A percentile compares a stretch with the other conserved stretches of the same genome.
phyloP scores from a whole-genome alignment of 495 filamentous ascomycete species.

The Lasiosphaeria miniovina region DNA sequence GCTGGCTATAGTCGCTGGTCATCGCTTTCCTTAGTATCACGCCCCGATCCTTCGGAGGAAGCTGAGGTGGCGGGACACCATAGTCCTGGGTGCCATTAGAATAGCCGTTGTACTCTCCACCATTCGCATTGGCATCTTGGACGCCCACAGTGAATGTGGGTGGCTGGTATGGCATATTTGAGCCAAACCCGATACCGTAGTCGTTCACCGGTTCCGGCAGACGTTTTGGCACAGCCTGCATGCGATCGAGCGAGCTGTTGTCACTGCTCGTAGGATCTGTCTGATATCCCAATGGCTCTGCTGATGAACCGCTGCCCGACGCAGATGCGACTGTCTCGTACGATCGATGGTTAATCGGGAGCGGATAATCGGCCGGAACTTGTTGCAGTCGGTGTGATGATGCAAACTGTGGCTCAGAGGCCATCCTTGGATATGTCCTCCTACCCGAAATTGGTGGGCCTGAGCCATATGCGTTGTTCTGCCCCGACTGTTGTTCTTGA shows the following conservation, averaged over 20 bases:
- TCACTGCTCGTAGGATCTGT: slow-evolving; percentile 84
- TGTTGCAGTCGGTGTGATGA: slow-evolving; percentile 21
- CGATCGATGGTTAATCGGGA: slow-evolving; percentile 69
- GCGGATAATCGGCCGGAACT: slow-evolving; percentile 57
- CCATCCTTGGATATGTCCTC: slow-evolving; percentile 46
- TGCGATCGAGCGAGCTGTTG: slow-evolving; percentile 82
- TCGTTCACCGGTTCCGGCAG: slow-evolving; percentile 42
- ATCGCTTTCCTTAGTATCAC: slow-evolving; percentile 35
- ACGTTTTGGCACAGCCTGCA: slow-evolving; percentile 55
- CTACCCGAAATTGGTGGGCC: slow-evolving; percentile 35
- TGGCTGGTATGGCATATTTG: slow-evolving; percentile 33
- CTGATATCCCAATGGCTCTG: slow-evolving; percentile 71
- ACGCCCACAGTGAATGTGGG: slow-evolving; percentile 33
- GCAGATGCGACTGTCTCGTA: slow-evolving; percentile 78
- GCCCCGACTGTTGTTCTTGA: slow-evolving; percentile 35
- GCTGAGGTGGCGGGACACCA: slow-evolving; percentile 26
- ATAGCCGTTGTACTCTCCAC: slow-evolving; percentile 10
- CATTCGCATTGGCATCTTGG: slow-evolving; percentile 10
- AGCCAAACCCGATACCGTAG: slow-evolving; percentile 46
- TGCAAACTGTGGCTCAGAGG: slow-evolving; percentile 40
- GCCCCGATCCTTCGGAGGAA: slow-evolving; percentile 39
- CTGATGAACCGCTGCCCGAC: slow-evolving; percentile 66
- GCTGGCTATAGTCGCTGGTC: slow-evolving; percentile 26
- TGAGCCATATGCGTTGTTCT: slow-evolving; percentile 34
- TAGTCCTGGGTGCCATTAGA: slow-evolving; percentile 12